A percentile compares a stretch with the other conserved stretches of the same genome.
These are phyloP conservation scores for Cyphellophora attinorum DNA, from an alignment of 2,329 filamentous ascomycete genomes.

Conservation along the genomic window DNA sequence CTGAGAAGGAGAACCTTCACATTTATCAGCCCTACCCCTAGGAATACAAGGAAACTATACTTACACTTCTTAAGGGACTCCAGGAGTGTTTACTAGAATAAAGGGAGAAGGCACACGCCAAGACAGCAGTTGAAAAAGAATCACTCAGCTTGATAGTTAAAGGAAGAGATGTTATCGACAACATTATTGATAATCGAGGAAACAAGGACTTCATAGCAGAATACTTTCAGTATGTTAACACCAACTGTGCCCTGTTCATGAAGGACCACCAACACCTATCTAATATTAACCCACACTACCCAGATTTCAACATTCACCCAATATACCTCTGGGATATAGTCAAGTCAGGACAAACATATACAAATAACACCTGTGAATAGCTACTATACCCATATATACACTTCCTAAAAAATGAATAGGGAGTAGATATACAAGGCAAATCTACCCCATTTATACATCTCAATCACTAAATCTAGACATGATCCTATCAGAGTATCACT, in stretches of 20 bases:
- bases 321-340: not conserved
- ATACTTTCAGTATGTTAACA: not conserved
- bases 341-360: not conserved
- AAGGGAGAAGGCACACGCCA: no score
- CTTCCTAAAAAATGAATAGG: not conserved
- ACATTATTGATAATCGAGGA: not conserved
- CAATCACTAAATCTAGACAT: not conserved
- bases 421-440: not conserved
- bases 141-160: no score
- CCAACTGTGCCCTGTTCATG: not conserved
- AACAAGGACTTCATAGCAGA: not conserved
- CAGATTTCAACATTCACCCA: not conserved
- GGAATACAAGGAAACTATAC: no score
- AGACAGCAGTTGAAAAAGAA: no score
- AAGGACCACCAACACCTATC: not conserved
- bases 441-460: not conserved
- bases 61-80: no score
- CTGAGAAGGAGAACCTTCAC: no score
- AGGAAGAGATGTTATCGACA: no score
- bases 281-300: not conserved
- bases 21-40: no score
- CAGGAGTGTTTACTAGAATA: no score
- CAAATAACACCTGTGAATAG: not conserved
- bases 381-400: not conserved
- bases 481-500: no score